Base-by-base conservation (phyloP, 2,329 filamentous ascomycete genomes). In the Trichoderma hamatum region DNA sequence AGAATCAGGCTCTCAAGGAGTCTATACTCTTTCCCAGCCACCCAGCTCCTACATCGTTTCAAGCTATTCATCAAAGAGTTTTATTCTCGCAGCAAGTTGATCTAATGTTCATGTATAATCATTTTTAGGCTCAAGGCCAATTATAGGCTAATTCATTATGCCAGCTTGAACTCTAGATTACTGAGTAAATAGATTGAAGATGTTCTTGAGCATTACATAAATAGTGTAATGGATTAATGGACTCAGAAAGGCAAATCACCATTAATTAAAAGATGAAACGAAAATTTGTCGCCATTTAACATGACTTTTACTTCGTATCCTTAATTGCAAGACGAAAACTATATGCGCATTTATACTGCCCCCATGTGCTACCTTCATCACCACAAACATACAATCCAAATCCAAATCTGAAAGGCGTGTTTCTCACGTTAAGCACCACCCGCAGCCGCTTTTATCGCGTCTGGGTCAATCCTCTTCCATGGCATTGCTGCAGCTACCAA, bases 401-500 rank as follows among this genome's bases (percentile, higher is more conserved):
- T 43, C 6, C 19, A 43, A n/a, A n/a, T n/a, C 2, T 6, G 19
- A 43, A 19, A n/a, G 9, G 5, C 6, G 16, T 2, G 5, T 9
- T 43, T 43, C 16, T n/a, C 2, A 43, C 19, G 39, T n/a, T 43
- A 43, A n/a, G 39, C 39, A 9, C 39, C 39, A n/a, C 36, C 52
- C 34, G 51, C 63, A 49, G 26, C 52, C n/a, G 55, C 62, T n/a
- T 56, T 56, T 4, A 65, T 43, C 32, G 52, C 52, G 19, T 65
- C 36, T 3, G 62, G 55, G 36, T 65, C 51, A 5, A 65, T n/a
- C 26, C 62, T 58, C 5, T 49, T 66, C 63, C 52, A 66, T 24
- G 52, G 52, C 52, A 66, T 32, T 46, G 56, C 56, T 28, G 56
- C 52, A 5, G 36, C 63, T 34, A 58, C 30, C 14, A 66, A 14